phyloP scores from a whole-genome alignment of 2,329 filamentous ascomycete species.

The Calonectria henricotiae region DNA sequence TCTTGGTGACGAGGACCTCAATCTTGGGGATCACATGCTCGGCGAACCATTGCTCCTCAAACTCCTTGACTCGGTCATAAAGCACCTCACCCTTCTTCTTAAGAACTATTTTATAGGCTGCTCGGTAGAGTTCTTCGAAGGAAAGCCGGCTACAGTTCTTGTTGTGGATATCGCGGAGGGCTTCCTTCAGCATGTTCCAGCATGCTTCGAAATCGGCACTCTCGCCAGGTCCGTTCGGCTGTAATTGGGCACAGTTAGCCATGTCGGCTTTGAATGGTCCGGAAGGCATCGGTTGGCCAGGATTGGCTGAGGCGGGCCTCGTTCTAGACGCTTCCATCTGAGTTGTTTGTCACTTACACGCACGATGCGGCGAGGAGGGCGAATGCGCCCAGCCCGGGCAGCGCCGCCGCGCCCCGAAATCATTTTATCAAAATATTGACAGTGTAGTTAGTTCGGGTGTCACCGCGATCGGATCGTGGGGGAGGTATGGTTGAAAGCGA shows the following conservation, averaged over 20 bases:
- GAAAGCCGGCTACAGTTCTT: constrained; percentile 92
- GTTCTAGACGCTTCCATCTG: constrained; percentile 23
- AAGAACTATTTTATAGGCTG: constrained; percentile 93
- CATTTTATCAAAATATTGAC: constrained; percentile 54
- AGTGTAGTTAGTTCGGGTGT: neutral
- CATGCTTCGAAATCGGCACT: constrained; percentile 87
- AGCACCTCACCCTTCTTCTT: constrained; percentile 88
- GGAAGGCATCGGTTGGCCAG: neutral
- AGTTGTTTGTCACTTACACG: constrained; percentile 57
- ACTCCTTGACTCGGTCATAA: constrained; percentile 84
- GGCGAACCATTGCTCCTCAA: constrained; percentile 87
- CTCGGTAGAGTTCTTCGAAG: constrained; percentile 95
- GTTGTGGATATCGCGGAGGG: constrained; percentile 89
- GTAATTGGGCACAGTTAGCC: constrained; percentile 34
- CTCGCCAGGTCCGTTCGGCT: constrained; percentile 65
- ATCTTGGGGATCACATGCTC: constrained; percentile 82
- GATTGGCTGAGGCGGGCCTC: constrained; percentile 18
- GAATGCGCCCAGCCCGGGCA: constrained; percentile 61
- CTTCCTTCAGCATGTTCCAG: constrained; percentile 84
- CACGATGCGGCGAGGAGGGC: constrained; percentile 62
- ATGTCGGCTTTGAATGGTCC: neutral
- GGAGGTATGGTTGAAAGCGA: neutral
- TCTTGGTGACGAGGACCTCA: constrained; percentile 78
- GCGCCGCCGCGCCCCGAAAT: constrained; percentile 67
- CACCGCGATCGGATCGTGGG: neutral